Evolutionary conservation across 495 filamentous ascomycete genomes (phyloP).

Genomic region (Rhizodiscina lignyota): DNA sequence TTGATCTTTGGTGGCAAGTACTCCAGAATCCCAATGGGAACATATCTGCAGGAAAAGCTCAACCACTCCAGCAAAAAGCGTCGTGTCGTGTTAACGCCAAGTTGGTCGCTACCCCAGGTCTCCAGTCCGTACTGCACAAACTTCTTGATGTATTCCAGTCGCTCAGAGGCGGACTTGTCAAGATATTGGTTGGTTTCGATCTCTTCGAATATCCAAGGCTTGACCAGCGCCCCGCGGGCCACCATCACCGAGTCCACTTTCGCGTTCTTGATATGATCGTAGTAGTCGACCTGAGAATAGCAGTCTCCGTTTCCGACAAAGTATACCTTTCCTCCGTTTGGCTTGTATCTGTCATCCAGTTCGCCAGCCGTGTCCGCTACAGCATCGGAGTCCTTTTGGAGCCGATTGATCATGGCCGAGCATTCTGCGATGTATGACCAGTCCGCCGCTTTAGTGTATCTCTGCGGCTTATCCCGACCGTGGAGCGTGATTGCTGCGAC

Average conservation of each 20-base stretch:
- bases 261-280: slow-evolving; percentile 54
- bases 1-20: slow-evolving; percentile 72
- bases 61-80: slow-evolving; percentile 90
- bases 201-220: slow-evolving; percentile 97
- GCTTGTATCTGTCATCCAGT: slow-evolving; percentile 47
- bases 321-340: slow-evolving; percentile 47
- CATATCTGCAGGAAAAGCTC: slow-evolving; percentile 79
- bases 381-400: slow-evolving; percentile 45
- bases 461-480: slow-evolving; percentile 81
- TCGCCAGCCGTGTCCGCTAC: slow-evolving; percentile 61
- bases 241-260: slow-evolving; percentile 83
- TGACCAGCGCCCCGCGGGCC: slow-evolving; percentile 78
- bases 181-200: slow-evolving; percentile 83
- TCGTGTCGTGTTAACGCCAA: slow-evolving; percentile 74
- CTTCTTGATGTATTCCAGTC: slow-evolving; percentile 68
- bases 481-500: slow-evolving; percentile 89
- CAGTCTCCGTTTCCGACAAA: slow-evolving; percentile 96
- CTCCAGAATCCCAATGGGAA: slow-evolving; percentile 78
- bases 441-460: slow-evolving; percentile 77
- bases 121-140: slow-evolving; percentile 83
- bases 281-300: slow-evolving; percentile 83
- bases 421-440: slow-evolving; percentile 90
- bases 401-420: slow-evolving; percentile 61
- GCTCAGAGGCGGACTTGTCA: slow-evolving; percentile 81
- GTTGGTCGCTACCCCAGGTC: slow-evolving; percentile 86